A percentile compares a stretch with the other conserved stretches of the same genome.
Conservation (phyloP, 495 filamentous ascomycete genomes). For the Neurospora intermedia region DNA sequence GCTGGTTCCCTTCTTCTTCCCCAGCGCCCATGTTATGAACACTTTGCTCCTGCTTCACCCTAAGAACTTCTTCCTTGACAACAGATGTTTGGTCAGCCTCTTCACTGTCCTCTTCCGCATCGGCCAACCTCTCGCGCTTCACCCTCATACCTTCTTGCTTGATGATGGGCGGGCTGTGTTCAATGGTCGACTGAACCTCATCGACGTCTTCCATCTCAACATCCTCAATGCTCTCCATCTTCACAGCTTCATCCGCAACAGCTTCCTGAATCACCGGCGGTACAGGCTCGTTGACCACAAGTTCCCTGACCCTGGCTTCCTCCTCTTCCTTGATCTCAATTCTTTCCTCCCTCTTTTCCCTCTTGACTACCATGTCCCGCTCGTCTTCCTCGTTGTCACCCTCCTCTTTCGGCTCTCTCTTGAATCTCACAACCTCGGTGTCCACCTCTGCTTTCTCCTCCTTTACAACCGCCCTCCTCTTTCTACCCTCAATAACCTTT, state of each 20-base stretch:
- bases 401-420: slow-evolving; percentile 9
- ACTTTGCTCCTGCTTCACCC: neutral
- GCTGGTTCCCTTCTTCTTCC: neutral
- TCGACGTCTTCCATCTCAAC: neutral
- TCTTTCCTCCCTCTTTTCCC: slow-evolving; percentile 13
- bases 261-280: neutral
- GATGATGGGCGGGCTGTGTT: neutral
- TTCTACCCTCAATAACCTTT: slow-evolving; percentile 40
- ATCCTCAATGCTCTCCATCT: neutral
- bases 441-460: slow-evolving; percentile 13
- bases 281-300: neutral
- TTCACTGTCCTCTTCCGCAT: neutral
- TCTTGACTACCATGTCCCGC: slow-evolving; percentile 11
- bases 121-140: neutral
- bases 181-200: neutral
- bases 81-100: neutral
- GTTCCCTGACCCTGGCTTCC: neutral
- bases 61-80: slow-evolving; percentile 1
- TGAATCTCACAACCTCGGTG: slow-evolving; percentile 17
- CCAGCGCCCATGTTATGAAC: neutral
- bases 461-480: slow-evolving; percentile 20
- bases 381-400: slow-evolving; percentile 3
- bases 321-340: slow-evolving; percentile 2
- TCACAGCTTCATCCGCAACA: neutral
- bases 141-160: neutral